Conservation (phyloP, 2,329 filamentous ascomycete species). For the Claviceps pusilla region DNA sequence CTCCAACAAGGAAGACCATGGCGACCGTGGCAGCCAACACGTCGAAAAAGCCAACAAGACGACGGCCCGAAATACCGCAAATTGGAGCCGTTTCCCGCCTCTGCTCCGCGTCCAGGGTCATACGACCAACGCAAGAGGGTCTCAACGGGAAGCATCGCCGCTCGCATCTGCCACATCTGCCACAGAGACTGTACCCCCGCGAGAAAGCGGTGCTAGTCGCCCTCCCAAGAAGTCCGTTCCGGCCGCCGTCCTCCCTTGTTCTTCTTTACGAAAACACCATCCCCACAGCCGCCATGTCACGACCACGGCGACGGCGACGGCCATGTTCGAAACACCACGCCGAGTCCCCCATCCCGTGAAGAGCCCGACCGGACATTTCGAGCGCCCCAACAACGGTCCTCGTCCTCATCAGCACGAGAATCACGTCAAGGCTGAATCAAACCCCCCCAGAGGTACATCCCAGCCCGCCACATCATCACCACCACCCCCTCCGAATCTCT, state of each 20-base stretch:
- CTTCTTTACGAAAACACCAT: background rate
- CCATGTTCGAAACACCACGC: background rate
- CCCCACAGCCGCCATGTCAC: background rate
- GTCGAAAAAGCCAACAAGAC: background rate
- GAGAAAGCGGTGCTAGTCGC: background rate
- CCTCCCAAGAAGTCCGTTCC: background rate
- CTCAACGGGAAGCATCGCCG: background rate
- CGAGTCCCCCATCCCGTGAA: too few species aligned
- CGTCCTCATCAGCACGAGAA: too few species aligned
- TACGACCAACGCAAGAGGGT: background rate
- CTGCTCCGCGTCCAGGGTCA: background rate
- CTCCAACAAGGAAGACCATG: constrained; percentile 14
- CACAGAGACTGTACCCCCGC: background rate
- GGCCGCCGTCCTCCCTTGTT: background rate
- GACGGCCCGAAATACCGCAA: background rate
- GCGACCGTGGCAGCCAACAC: constrained; percentile 12
- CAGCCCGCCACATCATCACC: constrained; percentile 5
- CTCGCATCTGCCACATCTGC: background rate
- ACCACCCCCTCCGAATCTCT: constrained; percentile 4
- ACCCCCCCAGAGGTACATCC: background rate
- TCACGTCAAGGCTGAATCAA: background rate
- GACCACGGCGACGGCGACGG: too few species aligned
- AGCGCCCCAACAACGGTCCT: too few species aligned
- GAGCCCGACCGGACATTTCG: background rate
- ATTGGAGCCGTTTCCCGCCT: background rate